These are phyloP conservation scores for Lipomyces orientalis DNA, from an alignment of 805 yeast species.

Conservation along the genomic window DNA sequence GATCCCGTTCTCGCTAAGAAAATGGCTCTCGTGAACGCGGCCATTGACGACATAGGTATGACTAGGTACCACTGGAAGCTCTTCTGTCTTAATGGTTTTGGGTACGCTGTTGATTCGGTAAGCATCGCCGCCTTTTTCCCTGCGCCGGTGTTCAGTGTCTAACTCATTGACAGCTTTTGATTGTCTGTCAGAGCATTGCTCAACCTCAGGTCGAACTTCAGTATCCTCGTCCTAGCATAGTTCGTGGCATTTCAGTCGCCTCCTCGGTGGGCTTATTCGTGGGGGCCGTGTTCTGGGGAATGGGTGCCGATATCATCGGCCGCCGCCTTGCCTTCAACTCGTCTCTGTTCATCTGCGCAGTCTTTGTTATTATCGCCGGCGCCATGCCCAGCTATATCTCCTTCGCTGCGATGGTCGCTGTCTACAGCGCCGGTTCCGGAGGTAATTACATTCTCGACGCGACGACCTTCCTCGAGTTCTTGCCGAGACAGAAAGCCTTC, in stretches of 20 bases:
- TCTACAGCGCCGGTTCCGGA: constrained; percentile 57
- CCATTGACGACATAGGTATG: constrained; percentile 66
- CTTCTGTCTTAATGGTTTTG: constrained; percentile 61
- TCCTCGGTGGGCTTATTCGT: constrained; percentile 57
- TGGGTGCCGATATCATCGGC: constrained; percentile 61
- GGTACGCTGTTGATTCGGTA: constrained; percentile 59
- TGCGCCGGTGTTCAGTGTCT: neutral
- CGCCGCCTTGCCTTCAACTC: constrained; percentile 58
- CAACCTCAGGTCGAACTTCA: constrained; percentile 7
- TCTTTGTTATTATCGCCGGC: constrained; percentile 60
- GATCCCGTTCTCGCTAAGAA: constrained; percentile 22
- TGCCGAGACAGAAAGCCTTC: constrained; percentile 59
- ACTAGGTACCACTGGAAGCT: constrained; percentile 60
- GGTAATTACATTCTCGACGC: constrained; percentile 64
- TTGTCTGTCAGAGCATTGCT: constrained; percentile 25
- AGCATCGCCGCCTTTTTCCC: neutral
- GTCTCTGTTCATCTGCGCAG: constrained; percentile 55
- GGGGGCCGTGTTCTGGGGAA: constrained; percentile 65
- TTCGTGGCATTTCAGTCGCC: constrained; percentile 54
- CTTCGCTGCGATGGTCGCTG: constrained; percentile 53
- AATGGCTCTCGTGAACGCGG: constrained; percentile 39
- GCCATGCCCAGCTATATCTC: constrained; percentile 57
- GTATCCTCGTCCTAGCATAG: constrained; percentile 35
- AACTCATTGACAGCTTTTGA: constrained; percentile 46
- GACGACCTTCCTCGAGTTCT: constrained; percentile 58